Evolutionary conservation across 2,329 filamentous ascomycete species (phyloP).

Genomic region (Aspergillaceae sp.): DNA sequence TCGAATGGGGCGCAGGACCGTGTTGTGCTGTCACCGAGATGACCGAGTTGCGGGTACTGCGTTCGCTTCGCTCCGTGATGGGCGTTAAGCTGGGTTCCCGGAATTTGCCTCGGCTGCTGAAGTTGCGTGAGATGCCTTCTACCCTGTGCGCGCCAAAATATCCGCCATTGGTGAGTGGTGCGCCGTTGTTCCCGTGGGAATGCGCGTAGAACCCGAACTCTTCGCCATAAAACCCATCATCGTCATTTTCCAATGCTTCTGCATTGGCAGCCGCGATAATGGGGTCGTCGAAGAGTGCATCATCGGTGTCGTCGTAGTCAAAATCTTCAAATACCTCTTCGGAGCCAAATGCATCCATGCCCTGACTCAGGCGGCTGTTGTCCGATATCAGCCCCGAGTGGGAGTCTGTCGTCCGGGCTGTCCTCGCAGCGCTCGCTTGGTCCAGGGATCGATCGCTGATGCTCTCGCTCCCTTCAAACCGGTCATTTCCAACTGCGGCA

Average conservation of each 20-base stretch:
- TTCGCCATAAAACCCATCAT: constrained; percentile 87
- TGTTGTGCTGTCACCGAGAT: constrained; percentile 60
- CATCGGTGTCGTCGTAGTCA: constrained; percentile 53
- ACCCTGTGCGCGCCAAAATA: constrained; percentile 74
- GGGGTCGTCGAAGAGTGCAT: constrained; percentile 65
- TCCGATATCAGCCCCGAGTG: constrained; percentile 42
- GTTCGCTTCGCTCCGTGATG: constrained; percentile 92
- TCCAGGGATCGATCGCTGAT: constrained; percentile 34
- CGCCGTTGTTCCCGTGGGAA: constrained; percentile 39
- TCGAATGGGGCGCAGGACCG: constrained; percentile 45
- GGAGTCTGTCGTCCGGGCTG: constrained; percentile 30
- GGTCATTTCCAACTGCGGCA: constrained; percentile 67
- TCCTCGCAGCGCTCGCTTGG: constrained; percentile 25
- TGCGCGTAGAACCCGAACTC: constrained; percentile 92
- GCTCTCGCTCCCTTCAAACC: constrained; percentile 58
- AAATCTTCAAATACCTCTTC: constrained; percentile 41
- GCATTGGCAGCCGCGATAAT: constrained; percentile 95
- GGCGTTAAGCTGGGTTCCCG: constrained; percentile 89
- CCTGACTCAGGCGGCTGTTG: constrained; percentile 42
- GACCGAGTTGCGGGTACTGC: constrained; percentile 87
- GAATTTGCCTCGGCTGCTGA: constrained; percentile 64
- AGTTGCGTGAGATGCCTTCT: constrained; percentile 53
- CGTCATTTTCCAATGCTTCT: constrained; percentile 82
- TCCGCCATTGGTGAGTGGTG: constrained; percentile 67
- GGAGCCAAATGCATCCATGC: constrained; percentile 30